Percentiles rank a stretch among this genome's conserved stretches.
Evolutionary conservation across 768 basidiomycete genomes (phyloP).

Genomic region (Rhizopogon vinicolor): DNA sequence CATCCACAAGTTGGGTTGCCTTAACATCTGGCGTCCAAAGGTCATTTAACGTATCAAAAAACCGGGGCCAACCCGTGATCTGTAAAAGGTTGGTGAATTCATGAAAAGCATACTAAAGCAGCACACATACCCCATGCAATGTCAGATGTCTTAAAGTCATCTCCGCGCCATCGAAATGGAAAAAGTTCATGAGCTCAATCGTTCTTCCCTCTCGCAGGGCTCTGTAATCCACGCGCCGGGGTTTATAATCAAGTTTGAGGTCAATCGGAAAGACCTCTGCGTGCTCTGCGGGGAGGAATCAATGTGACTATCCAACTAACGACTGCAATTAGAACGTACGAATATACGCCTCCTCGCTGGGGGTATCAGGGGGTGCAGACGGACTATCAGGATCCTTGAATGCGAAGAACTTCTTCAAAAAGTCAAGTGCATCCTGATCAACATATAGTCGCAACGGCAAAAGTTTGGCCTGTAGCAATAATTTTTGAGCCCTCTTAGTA

Average conservation of each 20-base stretch:
- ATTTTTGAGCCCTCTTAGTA: slow-evolving; percentile 1
- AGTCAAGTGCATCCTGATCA: slow-evolving; percentile 98
- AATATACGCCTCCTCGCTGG: slow-evolving; percentile 58
- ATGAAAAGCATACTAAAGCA: neutral
- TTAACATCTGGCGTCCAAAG: slow-evolving; percentile 99
- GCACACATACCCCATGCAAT: slow-evolving; percentile 72
- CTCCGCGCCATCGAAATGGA: slow-evolving; percentile 98
- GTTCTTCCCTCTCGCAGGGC: slow-evolving; percentile 88
- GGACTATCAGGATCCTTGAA: slow-evolving; percentile 63
- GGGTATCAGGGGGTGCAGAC: slow-evolving; percentile 26
- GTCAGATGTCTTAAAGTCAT: slow-evolving; percentile 96
- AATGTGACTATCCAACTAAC: slow-evolving; percentile 1
- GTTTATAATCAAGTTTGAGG: slow-evolving; percentile 97
- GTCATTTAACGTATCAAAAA: slow-evolving; percentile 93
- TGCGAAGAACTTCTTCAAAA: slow-evolving; percentile 93
- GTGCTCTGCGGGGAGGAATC: slow-evolving; percentile 52
- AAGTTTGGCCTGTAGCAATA: slow-evolving; percentile 67
- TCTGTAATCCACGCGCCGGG: slow-evolving; percentile 90
- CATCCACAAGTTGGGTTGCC: slow-evolving; percentile 94
- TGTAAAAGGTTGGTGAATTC: slow-evolving; percentile 25
- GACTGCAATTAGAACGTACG: slow-evolving; percentile 42
- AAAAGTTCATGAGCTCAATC: slow-evolving; percentile 99
- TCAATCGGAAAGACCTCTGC: slow-evolving; percentile 95
- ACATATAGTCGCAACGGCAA: slow-evolving; percentile 89
- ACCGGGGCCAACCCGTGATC: slow-evolving; percentile 89